Percentiles rank a stretch among this genome's conserved stretches.
Evolutionary conservation across 805 yeast species (phyloP).

Genomic region (Vanderwaltozyma verrucispora): DNA sequence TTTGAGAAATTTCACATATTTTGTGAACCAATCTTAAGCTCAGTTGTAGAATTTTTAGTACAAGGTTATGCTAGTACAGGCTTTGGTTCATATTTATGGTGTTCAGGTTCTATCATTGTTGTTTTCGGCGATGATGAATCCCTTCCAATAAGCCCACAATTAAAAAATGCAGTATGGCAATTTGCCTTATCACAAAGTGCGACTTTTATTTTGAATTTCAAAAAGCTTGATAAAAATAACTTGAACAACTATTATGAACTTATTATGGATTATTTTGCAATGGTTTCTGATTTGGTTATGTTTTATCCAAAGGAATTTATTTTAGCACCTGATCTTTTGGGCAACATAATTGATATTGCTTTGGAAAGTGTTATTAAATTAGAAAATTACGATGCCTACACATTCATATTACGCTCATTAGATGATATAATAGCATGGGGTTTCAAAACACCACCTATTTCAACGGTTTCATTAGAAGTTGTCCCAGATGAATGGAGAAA

Average conservation of each 20-base stretch:
- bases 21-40: conserved; percentile 43
- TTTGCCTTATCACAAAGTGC: conserved; percentile 60
- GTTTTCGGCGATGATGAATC: conserved; percentile 53
- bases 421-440: conserved; percentile 85
- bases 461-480: conserved; percentile 42
- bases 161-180: conserved; percentile 56
- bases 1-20: conserved; percentile 38
- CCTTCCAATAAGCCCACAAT: conserved; percentile 26
- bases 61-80: conserved; percentile 60
- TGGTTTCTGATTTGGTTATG: conserved; percentile 69
- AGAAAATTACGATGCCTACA: conserved; percentile 62
- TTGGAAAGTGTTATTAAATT: conserved; percentile 38
- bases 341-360: conserved; percentile 48
- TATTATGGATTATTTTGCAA: conserved; percentile 77
- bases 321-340: conserved; percentile 33
- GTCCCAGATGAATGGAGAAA: conserved; percentile 47
- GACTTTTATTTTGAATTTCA: conserved; percentile 42
- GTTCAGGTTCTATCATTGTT: conserved; percentile 69
- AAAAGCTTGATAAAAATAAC: conserved; percentile 10
- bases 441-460: conserved; percentile 65
- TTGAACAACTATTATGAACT: conserved; percentile 38
- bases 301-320: conserved; percentile 40
- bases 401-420: conserved; percentile 60
- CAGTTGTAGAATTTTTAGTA: conserved; percentile 55
- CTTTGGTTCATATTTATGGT: conserved; percentile 83